Base-by-base conservation (phyloP, 2,329 filamentous ascomycete genomes). In the Fusarium mangiferae region DNA sequence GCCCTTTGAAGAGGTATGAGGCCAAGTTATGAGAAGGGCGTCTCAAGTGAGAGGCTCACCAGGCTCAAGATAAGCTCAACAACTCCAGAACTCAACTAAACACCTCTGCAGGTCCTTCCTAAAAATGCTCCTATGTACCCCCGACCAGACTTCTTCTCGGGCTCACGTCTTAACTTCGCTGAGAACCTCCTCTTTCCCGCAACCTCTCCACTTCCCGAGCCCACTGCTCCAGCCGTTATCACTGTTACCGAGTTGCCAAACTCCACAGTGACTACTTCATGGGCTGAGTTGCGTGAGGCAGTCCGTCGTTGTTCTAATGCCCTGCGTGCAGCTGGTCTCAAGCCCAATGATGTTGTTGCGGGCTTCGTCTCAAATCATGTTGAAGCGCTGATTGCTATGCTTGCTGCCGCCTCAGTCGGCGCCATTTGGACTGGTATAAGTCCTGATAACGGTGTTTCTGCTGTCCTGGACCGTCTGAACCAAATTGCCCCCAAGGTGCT, bases 361-460 rank as follows among this genome's bases (percentile, higher is more conserved):
- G 90, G 90, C 14, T 98, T 95, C 80, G 90, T 98, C 20, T 96
- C 94, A 28, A 98, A 99, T 79, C 95, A 98, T 81, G 90, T 90
- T 12, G 93, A 97, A 81, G 93, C 95, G 0, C 85, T 98, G 26
- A 91, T 98, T 17, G 94, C 94, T 26, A 96, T 97, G 91, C 87
- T 99, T 38, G 93, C 94, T 3, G 89, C 94, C 1, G 91, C 94
- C 1, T 91, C 94, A 2, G 82, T 98, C 5, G 96, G 96, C 36
- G 95, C 93, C 22, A 90, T 98, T 42, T 98, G 96, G 96, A 98
- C 95, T 2, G 93, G 93, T 12, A 94, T 98, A 55, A 97, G 94
- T 77, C 95, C 96, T 6, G 96, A 98, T 81, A 98, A 93, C 22
- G 96, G 96, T 17, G 94, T 97, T 5, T 94, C 94, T 77, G 96